Evolutionary conservation across 805 yeast species (phyloP).

Genomic region (Komagataella ulmi): DNA sequence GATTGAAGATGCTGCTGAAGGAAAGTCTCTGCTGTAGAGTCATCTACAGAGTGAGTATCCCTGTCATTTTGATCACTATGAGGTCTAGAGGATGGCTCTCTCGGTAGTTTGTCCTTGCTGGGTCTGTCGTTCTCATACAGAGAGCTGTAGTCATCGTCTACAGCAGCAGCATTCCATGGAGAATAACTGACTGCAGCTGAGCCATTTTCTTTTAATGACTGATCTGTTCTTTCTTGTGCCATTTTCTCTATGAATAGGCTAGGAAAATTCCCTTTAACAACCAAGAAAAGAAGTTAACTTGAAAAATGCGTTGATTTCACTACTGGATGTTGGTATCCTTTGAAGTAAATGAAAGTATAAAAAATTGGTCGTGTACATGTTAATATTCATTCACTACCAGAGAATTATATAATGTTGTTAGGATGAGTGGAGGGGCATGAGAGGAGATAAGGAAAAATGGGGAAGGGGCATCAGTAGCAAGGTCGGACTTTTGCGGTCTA

Average conservation of each 20-base stretch:
- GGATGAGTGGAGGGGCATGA: neutral
- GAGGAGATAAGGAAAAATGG: neutral
- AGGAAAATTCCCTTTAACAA: neutral
- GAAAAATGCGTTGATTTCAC: neutral
- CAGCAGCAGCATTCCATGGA: neutral
- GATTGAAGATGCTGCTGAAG: neutral
- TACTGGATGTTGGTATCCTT: neutral
- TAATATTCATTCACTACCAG: neutral
- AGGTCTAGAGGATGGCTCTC: neutral
- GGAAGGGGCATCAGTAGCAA: neutral
- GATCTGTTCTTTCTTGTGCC: neutral
- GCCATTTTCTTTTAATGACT: neutral
- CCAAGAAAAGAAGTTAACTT: neutral
- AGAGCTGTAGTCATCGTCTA: neutral
- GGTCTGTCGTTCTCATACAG: neutral
- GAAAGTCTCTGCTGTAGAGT: neutral
- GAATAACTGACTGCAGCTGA: neutral
- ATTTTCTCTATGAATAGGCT: neutral
- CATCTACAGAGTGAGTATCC: neutral
- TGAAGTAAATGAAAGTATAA: neutral
- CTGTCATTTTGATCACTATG: neutral
- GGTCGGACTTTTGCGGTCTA: neutral
- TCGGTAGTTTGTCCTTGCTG: neutral
- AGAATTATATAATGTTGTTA: neutral
- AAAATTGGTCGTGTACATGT: neutral